Percentiles rank a stretch among this genome's conserved stretches.
These are phyloP conservation scores for Oleoguttula mirabilis DNA, from an alignment of 495 filamentous ascomycete species.

Conservation along the genomic window DNA sequence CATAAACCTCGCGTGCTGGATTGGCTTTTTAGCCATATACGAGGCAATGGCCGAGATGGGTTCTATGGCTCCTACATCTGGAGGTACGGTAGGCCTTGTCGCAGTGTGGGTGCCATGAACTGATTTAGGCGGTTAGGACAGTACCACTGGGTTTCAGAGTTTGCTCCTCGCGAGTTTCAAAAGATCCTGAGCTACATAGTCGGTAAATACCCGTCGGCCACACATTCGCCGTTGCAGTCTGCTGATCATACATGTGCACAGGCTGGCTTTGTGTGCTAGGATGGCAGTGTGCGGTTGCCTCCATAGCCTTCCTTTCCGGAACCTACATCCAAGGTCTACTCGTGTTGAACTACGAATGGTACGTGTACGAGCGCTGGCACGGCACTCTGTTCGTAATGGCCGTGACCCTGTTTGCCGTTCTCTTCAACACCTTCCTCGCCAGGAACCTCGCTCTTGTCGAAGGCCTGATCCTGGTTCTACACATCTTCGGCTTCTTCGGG, in stretches of 20 bases:
- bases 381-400: slow-evolving; percentile 30
- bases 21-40: slow-evolving; percentile 13
- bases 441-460: slow-evolving; percentile 36
- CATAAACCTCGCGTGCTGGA: slow-evolving; percentile 5
- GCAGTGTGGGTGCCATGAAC: too few relatives aligned
- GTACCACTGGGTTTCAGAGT: slow-evolving; percentile 11
- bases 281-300: slow-evolving; percentile 18
- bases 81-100: too few relatives aligned
- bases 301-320: slow-evolving; percentile 26
- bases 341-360: slow-evolving; percentile 24
- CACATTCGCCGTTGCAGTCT: not conserved
- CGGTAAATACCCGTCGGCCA: not conserved
- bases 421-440: slow-evolving; percentile 36
- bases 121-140: too few relatives aligned
- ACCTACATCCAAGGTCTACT: slow-evolving; percentile 33
- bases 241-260: not conserved
- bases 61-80: slow-evolving; percentile 11
- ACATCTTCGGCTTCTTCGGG: slow-evolving; percentile 28
- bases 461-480: slow-evolving; percentile 22
- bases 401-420: slow-evolving; percentile 24
- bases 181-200: slow-evolving; percentile 12
- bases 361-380: slow-evolving; percentile 4
- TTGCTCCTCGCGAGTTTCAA: slow-evolving; percentile 6
- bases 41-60: slow-evolving; percentile 4
- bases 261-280: slow-evolving; percentile 9